These are phyloP conservation scores for Paralagenidium karlingii DNA, from an alignment of 352 stramenopile genomes.

Conservation along the genomic window DNA sequence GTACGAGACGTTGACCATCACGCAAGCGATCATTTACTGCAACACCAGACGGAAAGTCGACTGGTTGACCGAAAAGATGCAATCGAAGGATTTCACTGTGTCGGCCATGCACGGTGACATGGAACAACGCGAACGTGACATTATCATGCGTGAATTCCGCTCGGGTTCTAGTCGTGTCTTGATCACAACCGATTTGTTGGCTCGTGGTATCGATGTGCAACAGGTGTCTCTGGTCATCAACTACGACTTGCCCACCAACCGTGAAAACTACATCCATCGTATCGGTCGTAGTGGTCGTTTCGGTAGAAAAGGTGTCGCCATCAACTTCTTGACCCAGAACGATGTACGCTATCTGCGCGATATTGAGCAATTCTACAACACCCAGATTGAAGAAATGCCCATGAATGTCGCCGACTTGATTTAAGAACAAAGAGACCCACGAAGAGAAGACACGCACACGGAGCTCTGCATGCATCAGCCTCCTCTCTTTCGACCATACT, in stretches of 20 bases:
- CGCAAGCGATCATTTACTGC: constrained; percentile 99
- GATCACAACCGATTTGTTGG: constrained; percentile 98
- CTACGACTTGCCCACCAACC: constrained; percentile 99
- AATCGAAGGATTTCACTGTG: constrained; percentile 98
- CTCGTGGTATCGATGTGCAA: constrained; percentile 99
- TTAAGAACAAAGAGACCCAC: constrained; percentile 86
- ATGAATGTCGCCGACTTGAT: constrained; percentile 99
- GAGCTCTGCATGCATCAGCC: too few relatives aligned
- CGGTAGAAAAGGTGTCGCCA: constrained; percentile 99
- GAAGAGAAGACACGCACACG: too few relatives aligned
- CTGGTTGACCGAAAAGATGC: constrained; percentile 99
- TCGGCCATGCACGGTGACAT: constrained; percentile 99
- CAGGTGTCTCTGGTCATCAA: constrained; percentile 98
- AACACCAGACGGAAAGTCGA: constrained; percentile 99
- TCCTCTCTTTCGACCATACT: too few relatives aligned
- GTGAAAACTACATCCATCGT: constrained; percentile 99
- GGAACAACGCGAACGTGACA: constrained; percentile 98
- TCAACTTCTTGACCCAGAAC: constrained; percentile 99
- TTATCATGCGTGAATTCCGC: constrained; percentile 99
- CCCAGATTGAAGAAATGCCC: constrained; percentile 99
- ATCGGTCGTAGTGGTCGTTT: constrained; percentile 99
- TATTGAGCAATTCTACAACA: constrained; percentile 99
- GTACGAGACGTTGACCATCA: constrained; percentile 99
- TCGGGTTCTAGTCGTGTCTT: constrained; percentile 97
- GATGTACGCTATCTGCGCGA: constrained; percentile 98